Base-by-base conservation (phyloP, 257 asterid genomes). In the Rehmannia glutinosa region DNA sequence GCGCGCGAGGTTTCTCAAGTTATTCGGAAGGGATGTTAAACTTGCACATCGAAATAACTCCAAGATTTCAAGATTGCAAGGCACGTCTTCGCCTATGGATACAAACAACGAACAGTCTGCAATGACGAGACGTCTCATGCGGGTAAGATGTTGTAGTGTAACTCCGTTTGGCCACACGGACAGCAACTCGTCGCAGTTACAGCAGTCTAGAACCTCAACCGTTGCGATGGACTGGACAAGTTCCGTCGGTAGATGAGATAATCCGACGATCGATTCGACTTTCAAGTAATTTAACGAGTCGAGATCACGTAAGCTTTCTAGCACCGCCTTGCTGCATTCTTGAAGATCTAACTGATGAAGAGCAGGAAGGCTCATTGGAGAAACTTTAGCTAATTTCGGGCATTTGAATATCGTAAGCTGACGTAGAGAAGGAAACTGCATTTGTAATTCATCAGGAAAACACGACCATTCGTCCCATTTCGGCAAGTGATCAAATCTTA, bases 391-490 rank as follows among this genome's bases (percentile, higher is more conserved):
- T 55, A 82, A 32, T 55, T 82, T 76, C 41, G 75, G 77, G 59
- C 80, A 78, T 15, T 59, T 73, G 60, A 75, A 71, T 36, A 82
- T 63, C 30, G 77, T 62, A 50, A 82, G 84, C 68, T 70, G 70
- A 46, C 12, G 62, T 36, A 82, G 77, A 43, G 3, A 19, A 45
- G 82, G 80, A 45, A 82, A 82, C 52, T 64, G 60, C 21, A 38
- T 68, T 27, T 9, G 49, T 9, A 38, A 6, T 35, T 21, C 64
- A 16, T 55, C 62, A 6, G 41, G 8, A 43, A 33, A 32, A 41
- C 53, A 23, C 20, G 73, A 54, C 85, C 88, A 82, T 51, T 72
- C 65, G 21, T 60, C 75, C 83, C 82, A 79, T 6, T 53, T 72
- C 7, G 87, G 78, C 83, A 82, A 64, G 56, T 69, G 19, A 19